A percentile compares a stretch with the other conserved stretches of the same genome.
Evolutionary conservation across 1,284 basidiomycete species (phyloP).

Genomic region (Ganoderma multipileum): DNA sequence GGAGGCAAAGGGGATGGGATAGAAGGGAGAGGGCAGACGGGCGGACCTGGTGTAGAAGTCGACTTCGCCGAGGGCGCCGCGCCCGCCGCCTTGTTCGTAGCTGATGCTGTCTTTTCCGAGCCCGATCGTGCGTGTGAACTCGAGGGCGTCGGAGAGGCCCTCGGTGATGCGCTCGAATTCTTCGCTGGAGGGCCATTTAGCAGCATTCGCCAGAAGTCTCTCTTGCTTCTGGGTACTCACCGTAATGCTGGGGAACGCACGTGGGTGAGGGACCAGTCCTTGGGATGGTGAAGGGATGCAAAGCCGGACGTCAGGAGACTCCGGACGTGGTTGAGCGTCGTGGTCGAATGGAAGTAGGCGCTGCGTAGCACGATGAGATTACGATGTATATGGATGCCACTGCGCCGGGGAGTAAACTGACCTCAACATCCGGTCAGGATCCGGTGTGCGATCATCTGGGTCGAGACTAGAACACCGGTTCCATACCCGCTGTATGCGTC

Average conservation of each 20-base stretch:
- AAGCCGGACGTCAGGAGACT: constrained; percentile 90
- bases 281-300: constrained; percentile 90
- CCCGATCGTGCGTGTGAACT: constrained; percentile 93
- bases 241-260: constrained; percentile 84
- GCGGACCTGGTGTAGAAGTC: constrained; percentile 92
- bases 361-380: constrained; percentile 45
- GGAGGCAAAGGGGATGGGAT: background rate
- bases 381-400: background rate
- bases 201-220: background rate
- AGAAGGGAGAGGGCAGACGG: background rate
- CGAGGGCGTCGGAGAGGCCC: constrained; percentile 88
- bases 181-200: constrained; percentile 46
- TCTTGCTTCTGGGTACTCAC: constrained; percentile 42
- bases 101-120: constrained; percentile 56
- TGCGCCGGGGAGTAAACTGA: constrained; percentile 36
- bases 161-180: constrained; percentile 90
- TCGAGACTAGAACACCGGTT: constrained; percentile 55
- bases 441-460: constrained; percentile 80
- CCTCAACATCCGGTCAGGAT: constrained; percentile 88
- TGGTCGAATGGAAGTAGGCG: constrained; percentile 95
- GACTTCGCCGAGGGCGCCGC: constrained; percentile 86
- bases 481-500: background rate
- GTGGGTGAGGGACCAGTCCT: constrained; percentile 92
- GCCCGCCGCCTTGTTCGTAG: constrained; percentile 73
- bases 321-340: constrained; percentile 94